Evolutionary conservation across 129 eudicot species (phyloP).

Genomic region (Sambucus nigra): DNA sequence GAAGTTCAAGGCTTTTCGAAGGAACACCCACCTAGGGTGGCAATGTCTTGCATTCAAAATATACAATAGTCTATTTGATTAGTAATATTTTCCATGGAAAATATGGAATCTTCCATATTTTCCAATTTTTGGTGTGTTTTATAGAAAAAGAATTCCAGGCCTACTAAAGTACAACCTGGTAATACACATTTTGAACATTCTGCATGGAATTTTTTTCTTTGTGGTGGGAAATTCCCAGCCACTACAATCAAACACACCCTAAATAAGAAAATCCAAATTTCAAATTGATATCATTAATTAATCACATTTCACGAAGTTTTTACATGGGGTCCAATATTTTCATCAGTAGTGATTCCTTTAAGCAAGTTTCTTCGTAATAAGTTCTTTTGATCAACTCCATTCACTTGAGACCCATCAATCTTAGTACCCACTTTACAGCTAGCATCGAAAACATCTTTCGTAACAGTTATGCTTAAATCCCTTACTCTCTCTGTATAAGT

Average conservation of each 20-base stretch:
- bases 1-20: conserved; percentile 48
- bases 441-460: conserved; percentile 72
- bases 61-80: too few species aligned
- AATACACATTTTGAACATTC: too few species aligned
- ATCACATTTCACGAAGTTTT: conserved; percentile 19
- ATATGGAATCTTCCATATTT: too few species aligned
- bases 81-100: too few species aligned
- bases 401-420: conserved; percentile 78
- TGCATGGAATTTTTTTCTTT: too few species aligned
- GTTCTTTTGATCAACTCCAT: conserved; percentile 55
- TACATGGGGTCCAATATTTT: conserved; percentile 99
- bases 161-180: too few species aligned
- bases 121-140: too few species aligned
- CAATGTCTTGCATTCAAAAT: conserved; percentile 59
- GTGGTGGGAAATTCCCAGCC: too few species aligned
- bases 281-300: neutral
- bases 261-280: neutral
- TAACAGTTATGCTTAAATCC: conserved; percentile 67
- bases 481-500: conserved; percentile 56
- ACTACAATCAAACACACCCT: too few species aligned
- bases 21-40: conserved; percentile 60
- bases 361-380: conserved; percentile 74
- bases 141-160: too few species aligned
- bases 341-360: conserved; percentile 99
- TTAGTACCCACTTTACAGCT: conserved; percentile 92